Conservation (phyloP, 176 grass and related monocot species). For the Rhynchospora pubera region DNA sequence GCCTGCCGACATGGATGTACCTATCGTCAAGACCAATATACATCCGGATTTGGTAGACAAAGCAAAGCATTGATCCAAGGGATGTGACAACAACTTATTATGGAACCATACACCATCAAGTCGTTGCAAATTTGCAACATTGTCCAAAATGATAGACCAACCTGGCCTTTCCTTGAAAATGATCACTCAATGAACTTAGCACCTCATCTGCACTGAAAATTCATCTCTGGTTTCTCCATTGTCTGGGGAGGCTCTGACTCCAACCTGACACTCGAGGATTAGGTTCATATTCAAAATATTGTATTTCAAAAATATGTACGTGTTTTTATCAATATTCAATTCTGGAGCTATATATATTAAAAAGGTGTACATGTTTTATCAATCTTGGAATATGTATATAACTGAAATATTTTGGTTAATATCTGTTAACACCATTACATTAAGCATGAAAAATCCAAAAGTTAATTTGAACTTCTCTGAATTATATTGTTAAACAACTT, state of each 20-base stretch:
- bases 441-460: no score
- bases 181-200: neutral
- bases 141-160: conserved; percentile 1
- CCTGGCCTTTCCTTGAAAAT: neutral
- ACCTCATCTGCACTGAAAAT: neutral
- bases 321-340: neutral
- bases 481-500: neutral
- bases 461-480: neutral
- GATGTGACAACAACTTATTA: neutral
- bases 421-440: neutral
- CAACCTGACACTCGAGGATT: neutral
- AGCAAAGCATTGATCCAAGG: neutral
- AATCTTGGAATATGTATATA: neutral
- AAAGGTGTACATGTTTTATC: neutral
- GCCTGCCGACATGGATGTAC: conserved; percentile 6
- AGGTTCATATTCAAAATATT: neutral
- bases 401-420: neutral
- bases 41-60: neutral
- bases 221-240: neutral
- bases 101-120: conserved; percentile 1
- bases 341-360: neutral
- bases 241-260: neutral
- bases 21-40: neutral
- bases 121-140: neutral
- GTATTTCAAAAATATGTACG: neutral